phyloP scores from a whole-genome alignment of 345 rosid species.

The Euphorbia lathyris region DNA sequence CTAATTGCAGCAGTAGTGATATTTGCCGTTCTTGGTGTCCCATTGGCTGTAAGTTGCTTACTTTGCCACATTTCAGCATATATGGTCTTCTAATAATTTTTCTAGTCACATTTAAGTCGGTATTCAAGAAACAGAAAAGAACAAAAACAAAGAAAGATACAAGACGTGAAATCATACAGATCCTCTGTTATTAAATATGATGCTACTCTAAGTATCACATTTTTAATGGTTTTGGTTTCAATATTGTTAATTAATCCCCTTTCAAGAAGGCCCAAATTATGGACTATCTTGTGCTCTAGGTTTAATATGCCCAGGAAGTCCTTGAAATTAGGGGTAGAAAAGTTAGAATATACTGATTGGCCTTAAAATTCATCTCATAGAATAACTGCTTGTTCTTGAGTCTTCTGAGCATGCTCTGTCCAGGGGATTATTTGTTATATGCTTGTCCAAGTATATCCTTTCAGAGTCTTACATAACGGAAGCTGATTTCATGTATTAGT shows the following conservation, averaged over 20 bases:
- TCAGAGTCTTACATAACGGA: conserved; percentile 7
- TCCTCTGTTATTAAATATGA: neutral
- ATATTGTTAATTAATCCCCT: conserved; percentile 2
- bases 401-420: no score
- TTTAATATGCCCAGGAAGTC: neutral
- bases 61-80: conserved; percentile 10
- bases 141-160: no score
- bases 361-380: conserved; percentile 3
- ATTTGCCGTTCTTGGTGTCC: conserved; percentile 76
- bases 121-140: neutral
- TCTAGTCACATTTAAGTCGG: neutral
- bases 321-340: neutral
- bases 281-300: neutral
- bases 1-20: no score
- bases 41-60: conserved; percentile 74
- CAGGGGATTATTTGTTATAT: neutral
- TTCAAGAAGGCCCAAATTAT: neutral
- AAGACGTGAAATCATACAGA: neutral
- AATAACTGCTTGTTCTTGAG: no score
- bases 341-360: neutral
- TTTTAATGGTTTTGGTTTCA: conserved; percentile 5
- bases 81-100: neutral
- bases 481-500: conserved; percentile 24
- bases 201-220: neutral
- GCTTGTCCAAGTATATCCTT: neutral